phyloP scores from a whole-genome alignment of 257 asterid species.

The Coffea eugenioides region DNA sequence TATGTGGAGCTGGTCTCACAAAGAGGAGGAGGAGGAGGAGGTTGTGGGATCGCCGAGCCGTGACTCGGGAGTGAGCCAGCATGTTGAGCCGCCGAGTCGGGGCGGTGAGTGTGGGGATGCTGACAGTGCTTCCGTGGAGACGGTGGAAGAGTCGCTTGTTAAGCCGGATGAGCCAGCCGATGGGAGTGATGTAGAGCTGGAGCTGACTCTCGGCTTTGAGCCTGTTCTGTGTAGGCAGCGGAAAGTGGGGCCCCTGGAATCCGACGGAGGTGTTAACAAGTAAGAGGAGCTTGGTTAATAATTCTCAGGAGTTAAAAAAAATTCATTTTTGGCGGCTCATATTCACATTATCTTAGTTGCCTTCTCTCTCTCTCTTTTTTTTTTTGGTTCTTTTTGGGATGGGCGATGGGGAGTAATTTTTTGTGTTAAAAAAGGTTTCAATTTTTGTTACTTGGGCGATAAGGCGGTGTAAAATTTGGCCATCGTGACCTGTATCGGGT shows the following conservation, averaged over 20 bases:
- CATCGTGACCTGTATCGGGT: neutral
- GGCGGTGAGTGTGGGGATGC: constrained; percentile 21
- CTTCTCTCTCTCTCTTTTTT: too few relatives aligned
- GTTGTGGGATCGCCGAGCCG: constrained; percentile 22
- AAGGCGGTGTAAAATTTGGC: neutral
- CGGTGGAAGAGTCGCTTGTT: constrained; percentile 20
- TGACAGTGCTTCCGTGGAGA: constrained; percentile 25
- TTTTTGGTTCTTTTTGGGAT: neutral
- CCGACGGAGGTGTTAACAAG: neutral
- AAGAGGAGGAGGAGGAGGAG: constrained; percentile 19
- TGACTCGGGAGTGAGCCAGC: constrained; percentile 31
- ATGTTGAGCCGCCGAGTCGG: constrained; percentile 5
- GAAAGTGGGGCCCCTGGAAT: neutral
- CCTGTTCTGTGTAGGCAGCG: constrained; percentile 8
- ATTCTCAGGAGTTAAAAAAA: neutral
- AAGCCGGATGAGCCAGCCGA: constrained; percentile 15
- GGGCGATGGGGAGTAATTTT: neutral
- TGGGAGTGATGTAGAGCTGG: constrained; percentile 29
- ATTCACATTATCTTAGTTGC: neutral
- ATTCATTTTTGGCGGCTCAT: neutral
- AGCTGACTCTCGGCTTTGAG: constrained; percentile 36
- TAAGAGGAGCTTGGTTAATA: neutral
- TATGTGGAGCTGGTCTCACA: constrained; percentile 42
- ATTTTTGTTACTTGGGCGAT: neutral
- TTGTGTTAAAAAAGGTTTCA: neutral